Evolutionary conservation across 192 early-diverging fungal species (phyloP), one percentile per base, ranked within the genome.

Genomic region (Rhizoclosmatium sp.): DNA sequence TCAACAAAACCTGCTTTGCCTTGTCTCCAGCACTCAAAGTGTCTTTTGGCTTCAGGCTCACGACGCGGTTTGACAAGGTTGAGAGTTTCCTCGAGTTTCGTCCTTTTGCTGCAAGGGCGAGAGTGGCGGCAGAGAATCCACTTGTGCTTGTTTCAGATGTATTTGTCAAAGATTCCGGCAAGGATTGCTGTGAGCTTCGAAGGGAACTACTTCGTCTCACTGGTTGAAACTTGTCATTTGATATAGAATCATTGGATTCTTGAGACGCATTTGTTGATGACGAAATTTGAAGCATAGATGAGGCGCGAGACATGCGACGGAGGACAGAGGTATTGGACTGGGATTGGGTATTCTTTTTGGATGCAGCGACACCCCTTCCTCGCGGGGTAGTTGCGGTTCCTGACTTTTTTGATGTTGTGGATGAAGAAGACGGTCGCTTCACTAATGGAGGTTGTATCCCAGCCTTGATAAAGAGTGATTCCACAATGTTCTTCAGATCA

Each of bases 401-500:
- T 31, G 31, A 31, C 31, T 31, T 31, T 31, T 31, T 31, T 31
- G 31, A 31, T 31, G 31, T 31, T 31, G 31, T 31, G 31, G 31
- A 31, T 31, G 31, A 31, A 31, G 31, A 31, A 31, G 31, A 31
- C 0, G 31, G 31, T 31, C 31, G 31, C n/a, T 31, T 31, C 31
- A 0, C 31, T 31, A 31, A 31, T 31, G 31, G 31, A 31, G 31
- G 31, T 31, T 31, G 31, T 31, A 68, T 31, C 3, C 65, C 65
- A 39, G 65, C 44, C 21, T 68, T 68, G 40, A 46, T 45, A 68
- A 68, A 68, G 5, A 68, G 46, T 10, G 65, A 68, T 68, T 68
- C 65, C 16, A 68, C 65, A 46, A 67, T 47, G 44, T 68, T 39
- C 21, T 14, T 21, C 12, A 68, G 9, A 1, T 68, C 65, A 12